Conservation (phyloP, 140 eudicot genomes). For the Senecio squalidus region DNA sequence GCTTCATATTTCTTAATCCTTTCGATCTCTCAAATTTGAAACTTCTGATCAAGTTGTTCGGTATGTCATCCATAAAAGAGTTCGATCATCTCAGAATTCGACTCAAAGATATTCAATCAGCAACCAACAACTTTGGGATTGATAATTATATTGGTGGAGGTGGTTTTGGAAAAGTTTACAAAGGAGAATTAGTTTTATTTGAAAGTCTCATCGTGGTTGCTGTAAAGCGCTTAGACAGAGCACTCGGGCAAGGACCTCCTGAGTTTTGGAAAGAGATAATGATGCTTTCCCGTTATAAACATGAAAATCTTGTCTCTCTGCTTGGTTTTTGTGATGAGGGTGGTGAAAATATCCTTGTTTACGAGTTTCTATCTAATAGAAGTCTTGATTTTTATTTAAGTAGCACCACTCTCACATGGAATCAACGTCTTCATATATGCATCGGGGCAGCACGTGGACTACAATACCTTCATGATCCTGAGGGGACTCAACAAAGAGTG, state of each 20-base stretch:
- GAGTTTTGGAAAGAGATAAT: not conserved
- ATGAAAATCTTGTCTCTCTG: not conserved
- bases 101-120: not conserved
- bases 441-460: not conserved
- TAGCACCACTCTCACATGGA: not conserved
- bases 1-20: too few species aligned
- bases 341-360: not conserved
- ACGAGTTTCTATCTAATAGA: not conserved
- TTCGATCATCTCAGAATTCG: not conserved
- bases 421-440: not conserved
- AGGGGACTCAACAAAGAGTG: not conserved
- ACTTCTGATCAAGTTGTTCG: not conserved
- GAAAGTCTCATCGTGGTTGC: not conserved
- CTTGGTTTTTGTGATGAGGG: not conserved
- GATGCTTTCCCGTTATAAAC: not conserved
- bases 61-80: not conserved
- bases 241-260: not conserved
- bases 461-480: not conserved
- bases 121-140: not conserved
- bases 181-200: not conserved
- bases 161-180: not conserved
- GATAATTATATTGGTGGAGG: not conserved
- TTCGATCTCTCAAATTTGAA: not conserved
- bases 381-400: not conserved
- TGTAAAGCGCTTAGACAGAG: not conserved